These are phyloP conservation scores for Russula olivacea DNA, from an alignment of 768 basidiomycete species.

Conservation along the genomic window DNA sequence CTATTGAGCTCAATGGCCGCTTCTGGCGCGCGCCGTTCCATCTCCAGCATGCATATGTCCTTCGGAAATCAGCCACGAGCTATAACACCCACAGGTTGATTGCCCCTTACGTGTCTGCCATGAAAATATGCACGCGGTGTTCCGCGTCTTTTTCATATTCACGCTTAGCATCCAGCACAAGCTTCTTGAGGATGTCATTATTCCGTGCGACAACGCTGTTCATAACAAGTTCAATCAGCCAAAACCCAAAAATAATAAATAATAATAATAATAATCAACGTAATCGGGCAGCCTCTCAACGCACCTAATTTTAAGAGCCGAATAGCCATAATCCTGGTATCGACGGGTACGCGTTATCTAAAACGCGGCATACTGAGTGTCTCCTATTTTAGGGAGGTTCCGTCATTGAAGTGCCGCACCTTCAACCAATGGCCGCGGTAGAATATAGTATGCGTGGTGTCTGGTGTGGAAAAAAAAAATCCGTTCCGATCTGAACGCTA, in stretches of 20 bases:
- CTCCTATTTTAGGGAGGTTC: constrained; percentile 20
- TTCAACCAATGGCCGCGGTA: constrained; percentile 86
- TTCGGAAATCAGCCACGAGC: constrained; percentile 28
- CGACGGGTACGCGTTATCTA: constrained; percentile 80
- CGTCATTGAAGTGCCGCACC: constrained; percentile 38
- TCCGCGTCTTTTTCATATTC: constrained; percentile 90
- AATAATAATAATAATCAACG: neutral
- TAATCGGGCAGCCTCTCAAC: constrained; percentile 24
- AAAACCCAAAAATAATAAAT: neutral
- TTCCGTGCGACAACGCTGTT: constrained; percentile 78
- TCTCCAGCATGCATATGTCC: constrained; percentile 72
- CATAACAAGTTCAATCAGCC: neutral
- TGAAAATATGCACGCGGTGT: constrained; percentile 83
- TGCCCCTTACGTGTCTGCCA: constrained; percentile 77
- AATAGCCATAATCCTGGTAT: constrained; percentile 68
- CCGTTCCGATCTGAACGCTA: constrained; percentile 10
- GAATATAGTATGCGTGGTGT: constrained; percentile 85
- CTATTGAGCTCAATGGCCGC: constrained; percentile 88
- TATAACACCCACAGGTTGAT: constrained; percentile 21
- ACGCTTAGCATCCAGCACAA: constrained; percentile 81
- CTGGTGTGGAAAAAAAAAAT: constrained; percentile 34
- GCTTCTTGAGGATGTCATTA: constrained; percentile 81
- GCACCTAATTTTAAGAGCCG: constrained; percentile 76
- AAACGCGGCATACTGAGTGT: constrained; percentile 3
- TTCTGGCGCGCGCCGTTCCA: constrained; percentile 89